Evolutionary conservation across 106 monocot genomes (phyloP), one percentile per base, ranked within the genome.

Genomic region (Dioscorea dumetorum): DNA sequence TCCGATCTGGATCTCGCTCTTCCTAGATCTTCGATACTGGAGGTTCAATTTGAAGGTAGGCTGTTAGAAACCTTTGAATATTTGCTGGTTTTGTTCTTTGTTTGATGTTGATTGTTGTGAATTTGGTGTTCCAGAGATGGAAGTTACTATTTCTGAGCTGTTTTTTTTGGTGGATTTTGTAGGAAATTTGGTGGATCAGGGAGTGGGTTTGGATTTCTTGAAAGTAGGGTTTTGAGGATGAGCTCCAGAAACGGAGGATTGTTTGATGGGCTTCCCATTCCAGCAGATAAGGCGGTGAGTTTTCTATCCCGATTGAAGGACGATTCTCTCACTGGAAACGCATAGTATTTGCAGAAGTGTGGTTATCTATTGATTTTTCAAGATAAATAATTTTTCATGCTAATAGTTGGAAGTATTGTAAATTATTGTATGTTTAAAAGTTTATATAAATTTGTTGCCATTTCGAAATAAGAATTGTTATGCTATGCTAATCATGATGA

Each of bases 241-340:
- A 92, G 83, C 71, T 79, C 66, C 22, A 34, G 58, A 9, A 74
- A 53, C 22, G 65, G 69, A 35, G 86, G 91, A 49, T 82, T 91
- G 48, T 95, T 91, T 57, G 95, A 95, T 62, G 95, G 95, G 41
- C 77, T 95, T 22, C 95, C 95, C 4, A 88, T 95, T 41, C 84
- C 95, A 14, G 71, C 88, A 0, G 95, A 95, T 59, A 95, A 95
- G 67, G 77, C 81, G 24, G 95, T 91, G 73, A 83, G 82, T 69
- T 8, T 54, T 20, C 13, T 18, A 8, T 53, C 23, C 18, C 18
- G 32, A 16, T 51, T 24, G 62, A 33, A 62, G 18, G 63, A 4
- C 14, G 8, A 22, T 58, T 59, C 58, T 31, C 12, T 24, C 18
- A 19, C 22, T 24, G 51, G 22, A n/a, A 10, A 31, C 61, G 8